Base-by-base conservation (phyloP, 2,329 filamentous ascomycete genomes). In the Aspergillus oerlinghausenensis region DNA sequence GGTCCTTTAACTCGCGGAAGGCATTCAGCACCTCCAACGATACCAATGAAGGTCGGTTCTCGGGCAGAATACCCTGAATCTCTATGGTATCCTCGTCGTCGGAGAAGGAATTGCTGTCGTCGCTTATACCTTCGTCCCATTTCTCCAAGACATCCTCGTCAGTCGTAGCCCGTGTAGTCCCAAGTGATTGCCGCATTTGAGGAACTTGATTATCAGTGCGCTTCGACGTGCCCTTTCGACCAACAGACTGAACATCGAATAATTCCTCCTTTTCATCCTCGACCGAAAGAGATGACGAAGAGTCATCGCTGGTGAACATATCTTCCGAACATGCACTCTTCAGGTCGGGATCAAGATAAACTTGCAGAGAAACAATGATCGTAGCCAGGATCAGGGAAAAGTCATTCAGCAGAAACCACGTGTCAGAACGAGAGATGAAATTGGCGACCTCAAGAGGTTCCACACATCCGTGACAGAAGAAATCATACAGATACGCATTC, bases 381-480 rank as follows among this genome's bases (percentile, higher is more conserved):
- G 73, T 75, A 8, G 71, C 70, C 1, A 75, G 57, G 2, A 75
- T 75, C 54, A 84, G 76, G 14, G 82, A 85, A 68, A 86, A 86
- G 65, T 88, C 82, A 58, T 90, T 89, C 2, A 92, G 77, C 1
- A 82, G 67, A 65, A 88, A 92, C 89, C 88, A 92, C 8, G 90
- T 79, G 49, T 91, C 87, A 4, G 83, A 82, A 1, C 76, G 74
- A 48, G 82, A 83, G 66, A 93, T 85, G 2, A 81, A 79, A 67
- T 93, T 92, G 29, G 85, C 87, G 0, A 71, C 74, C 11, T 83
- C 81, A 2, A 92, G 74, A 0, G 84, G 81, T 1, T 77, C 68
- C 23, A 86, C 69, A 65, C 87, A 83, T 3, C 88, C 88, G 63
- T 92, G 86, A 70, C 85, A 88, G 79, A 84, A 92, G 72, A 92